A percentile compares a stretch with the other conserved stretches of the same genome.
phyloP scores from a whole-genome alignment of 2,329 filamentous ascomycete species.

The Aspergillus oerlinghausenensis region DNA sequence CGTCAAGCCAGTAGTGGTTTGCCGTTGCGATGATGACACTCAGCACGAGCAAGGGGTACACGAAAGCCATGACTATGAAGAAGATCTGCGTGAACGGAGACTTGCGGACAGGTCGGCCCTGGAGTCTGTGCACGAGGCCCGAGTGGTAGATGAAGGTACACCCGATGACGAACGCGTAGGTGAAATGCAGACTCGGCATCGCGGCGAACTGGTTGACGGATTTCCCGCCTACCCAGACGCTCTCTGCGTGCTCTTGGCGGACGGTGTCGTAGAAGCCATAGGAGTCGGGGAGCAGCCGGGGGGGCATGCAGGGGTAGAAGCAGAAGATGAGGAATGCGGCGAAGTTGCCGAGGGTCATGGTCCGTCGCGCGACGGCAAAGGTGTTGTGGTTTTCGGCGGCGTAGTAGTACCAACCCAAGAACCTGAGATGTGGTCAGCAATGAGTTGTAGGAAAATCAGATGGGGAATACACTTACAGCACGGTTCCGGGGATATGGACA shows the following conservation, averaged over 20 bases:
- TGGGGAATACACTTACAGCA: constrained; percentile 42
- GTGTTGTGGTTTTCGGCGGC: constrained; percentile 41
- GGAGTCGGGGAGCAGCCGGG: constrained; percentile 55
- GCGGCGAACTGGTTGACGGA: constrained; percentile 57
- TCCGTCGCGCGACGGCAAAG: constrained; percentile 55
- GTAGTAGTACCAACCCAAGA: constrained; percentile 42
- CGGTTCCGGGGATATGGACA: constrained; percentile 50
- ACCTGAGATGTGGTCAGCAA: constrained; percentile 16
- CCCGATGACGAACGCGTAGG: constrained; percentile 54
- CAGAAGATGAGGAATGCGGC: constrained; percentile 59
- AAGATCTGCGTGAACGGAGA: constrained; percentile 39
- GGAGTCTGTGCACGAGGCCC: constrained; percentile 44
- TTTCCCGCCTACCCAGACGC: constrained; percentile 52
- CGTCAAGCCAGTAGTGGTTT: constrained; percentile 58
- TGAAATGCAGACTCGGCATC: constrained; percentile 56
- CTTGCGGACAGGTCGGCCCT: constrained; percentile 40
- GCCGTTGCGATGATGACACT: constrained; percentile 53
- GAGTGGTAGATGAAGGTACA: constrained; percentile 52
- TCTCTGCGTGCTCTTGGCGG: constrained; percentile 51
- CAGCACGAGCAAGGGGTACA: constrained; percentile 48
- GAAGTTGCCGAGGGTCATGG: constrained; percentile 60
- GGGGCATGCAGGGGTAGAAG: constrained; percentile 62
- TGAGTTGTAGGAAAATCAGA: neutral
- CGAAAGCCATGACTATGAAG: constrained; percentile 44
- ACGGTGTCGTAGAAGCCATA: constrained; percentile 61